These are phyloP conservation scores for Saturnispora diversa DNA, from an alignment of 805 yeast genomes.

Conservation along the genomic window DNA sequence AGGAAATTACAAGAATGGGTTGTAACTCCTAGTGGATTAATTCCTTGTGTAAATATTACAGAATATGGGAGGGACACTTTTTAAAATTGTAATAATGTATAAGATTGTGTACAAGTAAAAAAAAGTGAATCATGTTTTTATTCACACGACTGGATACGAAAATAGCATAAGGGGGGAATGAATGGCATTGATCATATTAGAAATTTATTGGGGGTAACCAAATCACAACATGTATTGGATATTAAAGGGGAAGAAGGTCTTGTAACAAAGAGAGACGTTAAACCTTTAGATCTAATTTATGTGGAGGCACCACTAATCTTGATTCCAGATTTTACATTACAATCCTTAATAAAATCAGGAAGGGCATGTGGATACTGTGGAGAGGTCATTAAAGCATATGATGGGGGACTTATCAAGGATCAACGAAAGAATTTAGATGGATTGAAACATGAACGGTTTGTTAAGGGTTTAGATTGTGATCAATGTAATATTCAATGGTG, in stretches of 20 bases:
- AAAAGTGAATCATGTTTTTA: too few species aligned
- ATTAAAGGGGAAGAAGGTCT: neutral
- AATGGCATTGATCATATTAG: too few species aligned
- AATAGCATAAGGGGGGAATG: too few species aligned
- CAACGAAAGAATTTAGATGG: constrained; percentile 14
- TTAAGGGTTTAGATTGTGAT: constrained; percentile 28
- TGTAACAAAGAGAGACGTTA: neutral
- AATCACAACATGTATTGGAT: neutral
- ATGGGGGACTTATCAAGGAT: constrained; percentile 25
- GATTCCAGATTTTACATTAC: constrained; percentile 22
- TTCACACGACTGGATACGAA: too few species aligned
- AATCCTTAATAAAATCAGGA: constrained; percentile 23
- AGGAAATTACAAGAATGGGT: constrained; percentile 29
- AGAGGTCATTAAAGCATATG: constrained; percentile 26
- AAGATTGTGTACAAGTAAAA: too few species aligned
- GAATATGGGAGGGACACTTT: neutral
- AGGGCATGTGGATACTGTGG: constrained; percentile 30
- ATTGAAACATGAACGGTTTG: constrained; percentile 23
- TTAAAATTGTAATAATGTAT: neutral
- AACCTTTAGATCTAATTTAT: constrained; percentile 19
- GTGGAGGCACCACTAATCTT: constrained; percentile 27
- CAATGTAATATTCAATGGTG: constrained; percentile 28
- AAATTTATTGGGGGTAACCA: neutral
- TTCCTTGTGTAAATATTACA: constrained; percentile 21
- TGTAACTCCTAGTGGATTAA: constrained; percentile 28